phyloP scores from a whole-genome alignment of 2,329 filamentous ascomycete genomes.

The Tolypocladium album region DNA sequence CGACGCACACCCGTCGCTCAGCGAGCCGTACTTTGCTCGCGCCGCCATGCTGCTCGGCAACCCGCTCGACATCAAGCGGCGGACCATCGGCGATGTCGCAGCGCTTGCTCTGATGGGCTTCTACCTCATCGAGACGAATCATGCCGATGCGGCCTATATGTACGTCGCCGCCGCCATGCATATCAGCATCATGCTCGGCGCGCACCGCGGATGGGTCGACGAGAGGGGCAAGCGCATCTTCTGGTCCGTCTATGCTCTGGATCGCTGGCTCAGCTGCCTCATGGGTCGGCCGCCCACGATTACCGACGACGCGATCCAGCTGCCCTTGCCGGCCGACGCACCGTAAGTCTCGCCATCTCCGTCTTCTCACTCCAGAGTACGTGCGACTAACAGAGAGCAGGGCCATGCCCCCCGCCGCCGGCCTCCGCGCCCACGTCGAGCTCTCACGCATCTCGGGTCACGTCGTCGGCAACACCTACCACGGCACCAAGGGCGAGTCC shows the following conservation, averaged over 20 bases:
- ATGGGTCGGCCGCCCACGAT: constrained; percentile 38
- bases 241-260: constrained; percentile 41
- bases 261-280: constrained; percentile 36
- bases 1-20: constrained; percentile 19
- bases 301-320: constrained; percentile 33
- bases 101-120: constrained; percentile 35
- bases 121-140: constrained; percentile 38
- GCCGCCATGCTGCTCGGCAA: constrained; percentile 34
- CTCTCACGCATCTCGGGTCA: constrained; percentile 36
- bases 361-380: neutral
- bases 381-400: constrained; percentile 11
- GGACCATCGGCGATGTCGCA: constrained; percentile 30
- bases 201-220: constrained; percentile 31
- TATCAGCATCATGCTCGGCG: constrained; percentile 36
- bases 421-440: constrained; percentile 34
- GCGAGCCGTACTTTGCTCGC: constrained; percentile 33
- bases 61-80: constrained; percentile 30
- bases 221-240: constrained; percentile 36
- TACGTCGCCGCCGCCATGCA: constrained; percentile 36
- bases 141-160: constrained; percentile 36
- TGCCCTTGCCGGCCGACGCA: constrained; percentile 27
- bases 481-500: constrained; percentile 16
- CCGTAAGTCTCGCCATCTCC: constrained; percentile 21
- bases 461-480: constrained; percentile 36
- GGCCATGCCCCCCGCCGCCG: constrained; percentile 30